Evolutionary conservation across 177 flowering plant species (phyloP).

Genomic region (Vitis hybrid): DNA sequence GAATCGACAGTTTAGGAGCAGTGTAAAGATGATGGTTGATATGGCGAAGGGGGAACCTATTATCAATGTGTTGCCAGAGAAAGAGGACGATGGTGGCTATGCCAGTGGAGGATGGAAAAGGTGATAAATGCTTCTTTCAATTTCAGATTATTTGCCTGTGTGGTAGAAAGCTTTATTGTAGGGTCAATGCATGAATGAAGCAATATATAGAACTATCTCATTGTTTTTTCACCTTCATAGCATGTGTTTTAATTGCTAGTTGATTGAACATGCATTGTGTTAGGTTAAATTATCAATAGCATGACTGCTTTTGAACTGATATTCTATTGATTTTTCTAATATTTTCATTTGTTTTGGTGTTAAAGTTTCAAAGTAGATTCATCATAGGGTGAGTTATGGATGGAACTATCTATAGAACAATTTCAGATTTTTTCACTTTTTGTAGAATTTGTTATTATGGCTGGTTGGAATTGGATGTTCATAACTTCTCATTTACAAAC

Average conservation of each 20-base stretch:
- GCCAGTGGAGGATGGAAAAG: constrained; percentile 84
- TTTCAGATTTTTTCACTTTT: too few species aligned
- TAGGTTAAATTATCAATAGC: neutral
- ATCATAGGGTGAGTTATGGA: too few species aligned
- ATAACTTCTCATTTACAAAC: too few species aligned
- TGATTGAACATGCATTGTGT: neutral
- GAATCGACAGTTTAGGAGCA: constrained; percentile 25
- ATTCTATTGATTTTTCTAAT: too few species aligned
- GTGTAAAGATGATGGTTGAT: constrained; percentile 72
- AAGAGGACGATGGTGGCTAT: constrained; percentile 60
- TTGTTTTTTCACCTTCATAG: neutral
- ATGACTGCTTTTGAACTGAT: too few species aligned
- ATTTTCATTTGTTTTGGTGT: too few species aligned
- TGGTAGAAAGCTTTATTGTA: too few species aligned
- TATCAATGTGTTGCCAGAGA: constrained; percentile 43
- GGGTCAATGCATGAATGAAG: neutral
- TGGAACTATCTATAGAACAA: too few species aligned
- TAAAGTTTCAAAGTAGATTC: too few species aligned
- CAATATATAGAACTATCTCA: neutral
- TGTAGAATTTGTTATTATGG: too few species aligned
- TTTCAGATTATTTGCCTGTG: neutral
- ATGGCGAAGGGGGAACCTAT: constrained; percentile 31
- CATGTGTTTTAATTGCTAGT: neutral
- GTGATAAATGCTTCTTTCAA: constrained; percentile 26
- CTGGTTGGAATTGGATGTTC: too few species aligned